Evolutionary conservation across 257 asterid genomes (phyloP).

Genomic region (Solanum boliviense): DNA sequence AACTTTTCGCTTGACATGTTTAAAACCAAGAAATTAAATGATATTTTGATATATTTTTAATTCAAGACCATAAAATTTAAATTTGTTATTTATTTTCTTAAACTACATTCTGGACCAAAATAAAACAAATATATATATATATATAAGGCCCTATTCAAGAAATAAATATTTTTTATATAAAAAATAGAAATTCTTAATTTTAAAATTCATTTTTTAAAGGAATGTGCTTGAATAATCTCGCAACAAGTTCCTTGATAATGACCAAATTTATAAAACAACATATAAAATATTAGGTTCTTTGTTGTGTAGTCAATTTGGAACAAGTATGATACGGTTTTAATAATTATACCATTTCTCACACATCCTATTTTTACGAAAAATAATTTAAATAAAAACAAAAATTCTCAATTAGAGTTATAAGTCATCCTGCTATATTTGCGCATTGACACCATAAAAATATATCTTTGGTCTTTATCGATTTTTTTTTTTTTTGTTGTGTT

Average conservation of each 20-base stretch:
- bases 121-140: too few relatives aligned
- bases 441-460: neutral
- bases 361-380: neutral
- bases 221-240: neutral
- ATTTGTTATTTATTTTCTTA: too few relatives aligned
- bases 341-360: neutral
- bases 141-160: neutral
- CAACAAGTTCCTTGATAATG: neutral
- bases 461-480: neutral
- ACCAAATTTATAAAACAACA: neutral
- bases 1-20: too few relatives aligned
- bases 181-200: neutral
- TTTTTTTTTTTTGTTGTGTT: too few relatives aligned
- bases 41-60: neutral
- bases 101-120: too few relatives aligned
- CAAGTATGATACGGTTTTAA: neutral
- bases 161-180: neutral
- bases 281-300: neutral
- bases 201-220: neutral
- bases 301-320: neutral
- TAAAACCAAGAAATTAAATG: too few relatives aligned
- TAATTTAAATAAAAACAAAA: too few relatives aligned
- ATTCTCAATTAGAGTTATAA: neutral
- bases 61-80: neutral
- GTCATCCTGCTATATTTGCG: neutral